These are phyloP conservation scores for Nitzschia putrida DNA, from an alignment of 108 stramenopile genomes.

Conservation along the genomic window DNA sequence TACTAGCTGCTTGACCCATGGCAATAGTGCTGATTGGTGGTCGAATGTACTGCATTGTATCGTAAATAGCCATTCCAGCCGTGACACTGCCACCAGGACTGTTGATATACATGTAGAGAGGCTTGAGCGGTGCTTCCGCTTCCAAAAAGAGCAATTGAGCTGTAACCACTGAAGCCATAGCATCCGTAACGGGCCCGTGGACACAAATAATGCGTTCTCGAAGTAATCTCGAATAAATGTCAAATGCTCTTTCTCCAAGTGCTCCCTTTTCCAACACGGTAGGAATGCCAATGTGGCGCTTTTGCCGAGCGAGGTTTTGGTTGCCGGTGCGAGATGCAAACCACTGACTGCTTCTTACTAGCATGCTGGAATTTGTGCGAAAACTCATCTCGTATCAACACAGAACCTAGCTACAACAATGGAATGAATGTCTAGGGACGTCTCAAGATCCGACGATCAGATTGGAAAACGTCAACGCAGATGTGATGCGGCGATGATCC, in stretches of 20 bases:
- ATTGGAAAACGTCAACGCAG: too few species aligned
- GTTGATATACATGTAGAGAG: constrained; percentile 95
- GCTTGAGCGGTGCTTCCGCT: constrained; percentile 83
- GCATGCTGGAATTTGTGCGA: too few species aligned
- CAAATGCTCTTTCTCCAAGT: constrained; percentile 89
- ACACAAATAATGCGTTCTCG: constrained; percentile 95
- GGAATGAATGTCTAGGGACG: too few species aligned
- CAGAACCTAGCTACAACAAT: too few species aligned
- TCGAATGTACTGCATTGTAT: constrained; percentile 97
- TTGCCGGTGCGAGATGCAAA: too few species aligned
- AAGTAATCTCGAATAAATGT: constrained; percentile 94
- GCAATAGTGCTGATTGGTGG: constrained; percentile 92
- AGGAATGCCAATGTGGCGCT: constrained; percentile 26
- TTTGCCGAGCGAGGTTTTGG: neutral
- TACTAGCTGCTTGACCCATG: constrained; percentile 97
- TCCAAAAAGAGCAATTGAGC: constrained; percentile 95
- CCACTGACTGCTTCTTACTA: too few species aligned
- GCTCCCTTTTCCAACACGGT: constrained; percentile 52
- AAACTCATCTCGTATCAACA: too few species aligned
- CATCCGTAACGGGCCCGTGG: constrained; percentile 92
- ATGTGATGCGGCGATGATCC: too few species aligned
- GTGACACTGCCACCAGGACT: constrained; percentile 91
- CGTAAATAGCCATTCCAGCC: constrained; percentile 94
- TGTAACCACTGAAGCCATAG: constrained; percentile 87
- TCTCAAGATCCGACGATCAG: too few species aligned